Evolutionary conservation across 371 early-diverging fungal genomes (phyloP).

Genomic region (Mortierella sp.): DNA sequence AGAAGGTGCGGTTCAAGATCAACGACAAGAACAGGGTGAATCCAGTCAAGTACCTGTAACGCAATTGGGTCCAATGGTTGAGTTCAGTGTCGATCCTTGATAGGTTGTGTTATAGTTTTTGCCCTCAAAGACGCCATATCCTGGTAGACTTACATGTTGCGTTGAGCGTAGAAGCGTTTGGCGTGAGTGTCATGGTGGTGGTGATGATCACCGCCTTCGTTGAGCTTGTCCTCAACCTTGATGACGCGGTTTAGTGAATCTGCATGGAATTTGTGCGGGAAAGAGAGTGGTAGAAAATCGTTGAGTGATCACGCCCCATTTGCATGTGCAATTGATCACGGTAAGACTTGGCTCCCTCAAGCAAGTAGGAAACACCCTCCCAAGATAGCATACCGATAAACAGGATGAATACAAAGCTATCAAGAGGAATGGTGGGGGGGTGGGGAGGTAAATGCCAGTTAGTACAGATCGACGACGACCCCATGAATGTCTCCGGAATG

Average conservation of each 20-base stretch:
- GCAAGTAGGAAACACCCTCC: not conserved
- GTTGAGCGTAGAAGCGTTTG: conserved; percentile 87
- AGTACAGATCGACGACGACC: not conserved
- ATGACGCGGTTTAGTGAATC: conserved; percentile 79
- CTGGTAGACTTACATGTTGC: conserved; percentile 75
- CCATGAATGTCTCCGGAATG: too few relatives aligned
- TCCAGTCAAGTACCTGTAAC: conserved; percentile 79
- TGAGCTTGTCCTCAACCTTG: conserved; percentile 62
- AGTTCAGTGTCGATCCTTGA: too few relatives aligned
- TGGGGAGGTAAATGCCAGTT: too few relatives aligned
- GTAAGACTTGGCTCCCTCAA: too few relatives aligned
- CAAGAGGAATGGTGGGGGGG: too few relatives aligned
- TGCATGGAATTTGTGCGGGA: conserved; percentile 15
- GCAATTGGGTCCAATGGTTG: too few relatives aligned
- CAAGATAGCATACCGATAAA: conserved; percentile 62
- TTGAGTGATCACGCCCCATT: not conserved
- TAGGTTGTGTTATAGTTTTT: too few relatives aligned
- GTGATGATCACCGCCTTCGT: conserved; percentile 54
- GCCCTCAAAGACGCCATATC: too few relatives aligned
- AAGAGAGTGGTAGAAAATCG: not conserved
- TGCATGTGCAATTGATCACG: not conserved
- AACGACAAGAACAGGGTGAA: conserved; percentile 89
- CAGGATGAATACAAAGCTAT: conserved; percentile 70
- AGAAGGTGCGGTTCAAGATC: conserved; percentile 82
- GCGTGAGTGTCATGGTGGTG: conserved; percentile 64